Evolutionary conservation across 306 rosid species (phyloP).

Genomic region (Lablab purpureus): DNA sequence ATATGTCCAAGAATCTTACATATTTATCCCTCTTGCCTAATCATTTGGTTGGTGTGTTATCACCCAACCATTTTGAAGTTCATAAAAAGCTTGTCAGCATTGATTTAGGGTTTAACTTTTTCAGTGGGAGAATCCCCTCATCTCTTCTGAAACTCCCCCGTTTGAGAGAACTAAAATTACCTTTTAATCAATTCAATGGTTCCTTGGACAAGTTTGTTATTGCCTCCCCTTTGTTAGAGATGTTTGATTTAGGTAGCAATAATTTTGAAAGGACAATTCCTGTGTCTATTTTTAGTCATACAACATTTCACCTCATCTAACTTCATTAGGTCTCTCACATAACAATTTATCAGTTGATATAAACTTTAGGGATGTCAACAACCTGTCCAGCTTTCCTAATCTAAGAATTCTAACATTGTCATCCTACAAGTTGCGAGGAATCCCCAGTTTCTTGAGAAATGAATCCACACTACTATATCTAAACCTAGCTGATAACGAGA

Average conservation of each 20-base stretch:
- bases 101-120: constrained; percentile 30
- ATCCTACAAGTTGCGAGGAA: constrained; percentile 35
- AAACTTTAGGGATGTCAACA: not conserved
- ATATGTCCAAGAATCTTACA: constrained; percentile 41
- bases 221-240: not conserved
- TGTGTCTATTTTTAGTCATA: constrained; percentile 26
- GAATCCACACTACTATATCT: not conserved
- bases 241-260: constrained; percentile 57
- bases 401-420: constrained; percentile 43
- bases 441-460: constrained; percentile 55
- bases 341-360: constrained; percentile 44
- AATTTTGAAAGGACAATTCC: constrained; percentile 59
- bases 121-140: constrained; percentile 44
- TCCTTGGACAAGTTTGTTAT: constrained; percentile 22
- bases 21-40: constrained; percentile 39
- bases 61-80: constrained; percentile 30
- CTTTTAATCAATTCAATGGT: constrained; percentile 43
- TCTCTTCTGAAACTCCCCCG: constrained; percentile 39
- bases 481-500: constrained; percentile 52
- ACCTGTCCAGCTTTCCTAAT: constrained; percentile 14
- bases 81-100: constrained; percentile 32
- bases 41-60: constrained; percentile 29
- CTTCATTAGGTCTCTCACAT: constrained; percentile 53
- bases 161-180: constrained; percentile 26
- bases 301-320: constrained; percentile 42